Evolutionary conservation across 108 stramenopile genomes (phyloP), one percentile per base, ranked within the genome.

Genomic region (Fragilariopsis cylindrus): DNA sequence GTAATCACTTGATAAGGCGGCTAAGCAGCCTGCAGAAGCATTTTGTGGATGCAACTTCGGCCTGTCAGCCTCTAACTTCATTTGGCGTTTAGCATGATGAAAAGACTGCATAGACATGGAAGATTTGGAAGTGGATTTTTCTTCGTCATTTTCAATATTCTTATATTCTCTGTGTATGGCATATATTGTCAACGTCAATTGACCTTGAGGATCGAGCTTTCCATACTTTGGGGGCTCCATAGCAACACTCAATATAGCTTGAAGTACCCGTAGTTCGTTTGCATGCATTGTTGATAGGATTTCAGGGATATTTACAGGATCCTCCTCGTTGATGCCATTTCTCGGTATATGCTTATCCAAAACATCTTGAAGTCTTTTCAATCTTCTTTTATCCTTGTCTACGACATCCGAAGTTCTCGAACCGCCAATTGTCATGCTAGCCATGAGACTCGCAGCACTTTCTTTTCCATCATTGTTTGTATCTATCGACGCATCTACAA

Each of bases 1-100:
- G 16, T 82, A 84, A 58, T 81, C 68, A 67, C 90, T 92, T 52
- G 88, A 70, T 4, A 95, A 80, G 7, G 94, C 94, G 43, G 89
- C 63, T 45, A 92, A 60, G 56, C 86, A 83, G 57, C 85, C 94
- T 41, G 88, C 79, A 6, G 90, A 89, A 47, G 94, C 85, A 7
- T 78, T 77, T 21, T 76, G 79, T 7, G 71, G 71, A 30, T 46
- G 60, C 2, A 82, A 56, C 52, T 64, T 75, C 49, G 79, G 77
- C 74, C 74, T 76, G 60, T 81, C 82, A 5, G 57, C 40, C 69
- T 44, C 77, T 55, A 39, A 18, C 48, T 13, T 68, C 12, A 55
- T 5, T 30, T 52, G 42, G 15, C 70, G 70, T 46, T 71, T 58
- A 11, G 46, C 55, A 40, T 58, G 65, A 58, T 69, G 50, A 65